Evolutionary conservation across 306 rosid species (phyloP).

Genomic region (Clitoria ternatea): DNA sequence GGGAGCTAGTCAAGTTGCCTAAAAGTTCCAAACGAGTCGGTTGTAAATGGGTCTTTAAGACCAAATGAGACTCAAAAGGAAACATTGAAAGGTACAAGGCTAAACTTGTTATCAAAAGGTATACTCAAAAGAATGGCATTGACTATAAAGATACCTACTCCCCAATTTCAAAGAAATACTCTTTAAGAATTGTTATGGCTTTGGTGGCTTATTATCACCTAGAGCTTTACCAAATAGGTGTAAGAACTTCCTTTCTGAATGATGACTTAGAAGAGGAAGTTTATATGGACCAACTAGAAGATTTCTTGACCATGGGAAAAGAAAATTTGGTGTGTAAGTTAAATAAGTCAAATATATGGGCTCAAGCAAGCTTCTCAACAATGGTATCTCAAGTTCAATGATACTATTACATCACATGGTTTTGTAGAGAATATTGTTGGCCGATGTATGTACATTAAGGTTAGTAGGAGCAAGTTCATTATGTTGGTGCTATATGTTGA

Average conservation of each 20-base stretch:
- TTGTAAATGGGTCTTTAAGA: background rate
- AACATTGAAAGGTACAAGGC: background rate
- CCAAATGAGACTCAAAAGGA: background rate
- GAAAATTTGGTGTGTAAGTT: background rate
- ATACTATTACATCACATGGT: no score
- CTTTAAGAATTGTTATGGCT: background rate
- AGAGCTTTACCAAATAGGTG: background rate
- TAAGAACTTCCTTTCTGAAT: background rate
- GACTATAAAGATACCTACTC: background rate
- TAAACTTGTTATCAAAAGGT: no score
- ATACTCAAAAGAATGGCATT: background rate
- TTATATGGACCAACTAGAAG: background rate
- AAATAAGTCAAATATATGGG: no score
- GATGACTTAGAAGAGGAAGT: background rate
- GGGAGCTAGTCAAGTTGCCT: background rate
- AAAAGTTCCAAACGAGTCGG: background rate
- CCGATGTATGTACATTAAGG: background rate
- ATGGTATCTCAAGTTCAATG: no score
- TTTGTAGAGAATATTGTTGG: no score
- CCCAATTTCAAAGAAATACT: background rate
- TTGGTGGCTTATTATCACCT: background rate
- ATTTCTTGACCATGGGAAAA: background rate
- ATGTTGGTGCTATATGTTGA: background rate
- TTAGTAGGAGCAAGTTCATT: background rate
- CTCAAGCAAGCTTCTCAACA: no score